Evolutionary conservation across 140 eudicot species (phyloP), one percentile per base, ranked within the genome.

Genomic region (Stevia rebaudiana): DNA sequence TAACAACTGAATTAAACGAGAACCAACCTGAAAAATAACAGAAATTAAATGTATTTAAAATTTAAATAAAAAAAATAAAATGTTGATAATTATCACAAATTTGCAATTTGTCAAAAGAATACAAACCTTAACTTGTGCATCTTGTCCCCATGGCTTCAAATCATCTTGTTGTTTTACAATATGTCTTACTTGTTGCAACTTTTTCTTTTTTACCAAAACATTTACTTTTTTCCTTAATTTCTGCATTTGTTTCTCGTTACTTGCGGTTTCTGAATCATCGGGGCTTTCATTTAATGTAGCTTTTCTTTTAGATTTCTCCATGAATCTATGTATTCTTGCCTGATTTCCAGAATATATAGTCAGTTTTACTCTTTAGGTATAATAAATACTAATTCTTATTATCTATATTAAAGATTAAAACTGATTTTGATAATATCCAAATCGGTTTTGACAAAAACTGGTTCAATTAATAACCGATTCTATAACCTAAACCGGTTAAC

Each of bases 101-200:
- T 50, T 11, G 59, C 37, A 22, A 47, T 11, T 56, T 44, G 18
- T 23, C 30, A 61, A 64, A 5, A 44, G 50, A 66, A 52, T 65
- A 74, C 82, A 74, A 48, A 89, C 97, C 96, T 87, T 91, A 30
- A 79, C 88, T 82, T 84, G 96, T 63, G 74, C 79, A 58, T 91
- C 98, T 77, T 82, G 96, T 47, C 96, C 98, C 98, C 98, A 91
- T 11, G 98, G 83, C 68, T 80, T 83, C 44, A 51, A 23, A 39
- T 82, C 83, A 67, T 84, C 95, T 37, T 80, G 88, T 18, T 73
- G 83, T 69, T 83, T 84, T 58, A 91, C 91, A 8, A 91, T 82
- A 65, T 60, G 66, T 59, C 85, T 76, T 53, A 84, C 85, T 78
- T 72, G 83, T 18, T 81, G 89, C 50, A 74, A 21, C 72, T 81